Conservation (phyloP, 2,329 filamentous ascomycete species). For the Daldinia sp. region DNA sequence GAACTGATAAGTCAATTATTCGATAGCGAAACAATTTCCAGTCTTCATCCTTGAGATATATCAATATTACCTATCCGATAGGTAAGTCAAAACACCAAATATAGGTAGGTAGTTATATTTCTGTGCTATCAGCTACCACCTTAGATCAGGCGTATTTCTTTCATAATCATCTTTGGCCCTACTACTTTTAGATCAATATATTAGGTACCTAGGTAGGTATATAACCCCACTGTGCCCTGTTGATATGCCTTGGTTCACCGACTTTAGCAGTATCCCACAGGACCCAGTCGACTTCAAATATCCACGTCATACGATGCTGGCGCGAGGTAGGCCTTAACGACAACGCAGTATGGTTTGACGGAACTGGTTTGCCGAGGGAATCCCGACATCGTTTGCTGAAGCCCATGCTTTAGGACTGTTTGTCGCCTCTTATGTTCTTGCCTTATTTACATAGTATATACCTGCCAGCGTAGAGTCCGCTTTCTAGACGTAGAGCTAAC, state of each 20-base stretch:
- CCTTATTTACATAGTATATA: neutral
- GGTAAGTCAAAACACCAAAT: neutral
- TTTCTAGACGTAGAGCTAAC: neutral
- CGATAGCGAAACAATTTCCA: neutral
- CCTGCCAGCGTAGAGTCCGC: neutral
- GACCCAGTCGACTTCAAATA: neutral
- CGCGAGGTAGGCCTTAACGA: conserved; percentile 5
- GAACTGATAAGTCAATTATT: too few relatives aligned
- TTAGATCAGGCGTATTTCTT: neutral
- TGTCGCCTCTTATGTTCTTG: neutral
- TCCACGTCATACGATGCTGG: conserved; percentile 9
- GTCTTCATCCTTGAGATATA: neutral
- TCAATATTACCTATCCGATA: neutral
- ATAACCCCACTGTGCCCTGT: neutral
- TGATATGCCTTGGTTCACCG: neutral
- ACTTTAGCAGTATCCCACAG: neutral
- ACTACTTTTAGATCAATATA: neutral
- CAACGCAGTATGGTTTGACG: neutral
- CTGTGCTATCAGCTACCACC: too few relatives aligned
- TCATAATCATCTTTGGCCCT: neutral
- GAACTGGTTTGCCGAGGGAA: neutral
- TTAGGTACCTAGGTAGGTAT: too few relatives aligned
- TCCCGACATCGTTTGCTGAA: neutral
- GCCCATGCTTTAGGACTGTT: neutral
- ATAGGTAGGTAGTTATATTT: neutral